phyloP scores from a whole-genome alignment of 495 filamentous ascomycete species.

The Neurospora cerealis region DNA sequence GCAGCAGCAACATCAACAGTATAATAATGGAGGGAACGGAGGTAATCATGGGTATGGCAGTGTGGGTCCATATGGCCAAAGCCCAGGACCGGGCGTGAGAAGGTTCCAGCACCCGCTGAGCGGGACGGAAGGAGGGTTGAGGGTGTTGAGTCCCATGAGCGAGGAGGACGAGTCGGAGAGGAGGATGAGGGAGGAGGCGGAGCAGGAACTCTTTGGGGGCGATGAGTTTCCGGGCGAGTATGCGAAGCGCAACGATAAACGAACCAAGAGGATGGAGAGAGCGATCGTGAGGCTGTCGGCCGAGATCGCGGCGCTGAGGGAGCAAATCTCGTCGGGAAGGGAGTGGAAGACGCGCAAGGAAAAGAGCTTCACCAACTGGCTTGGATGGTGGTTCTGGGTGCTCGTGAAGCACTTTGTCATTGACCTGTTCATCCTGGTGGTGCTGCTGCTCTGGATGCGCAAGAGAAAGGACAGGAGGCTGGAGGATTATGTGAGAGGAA shows the following conservation, averaged over 20 bases:
- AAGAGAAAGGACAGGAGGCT: constrained; percentile 64
- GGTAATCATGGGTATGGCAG: constrained; percentile 1
- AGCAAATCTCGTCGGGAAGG: constrained; percentile 69
- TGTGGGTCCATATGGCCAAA: background rate
- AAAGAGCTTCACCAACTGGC: constrained; percentile 55
- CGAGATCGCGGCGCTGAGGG: constrained; percentile 85
- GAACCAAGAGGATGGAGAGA: constrained; percentile 76
- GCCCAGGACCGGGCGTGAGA: constrained; percentile 19
- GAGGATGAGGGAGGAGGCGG: constrained; percentile 28
- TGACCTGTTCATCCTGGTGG: constrained; percentile 57
- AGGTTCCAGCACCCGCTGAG: constrained; percentile 34
- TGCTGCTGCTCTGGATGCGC: constrained; percentile 72
- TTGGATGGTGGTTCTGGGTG: constrained; percentile 60
- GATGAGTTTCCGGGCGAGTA: constrained; percentile 35
- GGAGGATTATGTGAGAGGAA: constrained; percentile 61
- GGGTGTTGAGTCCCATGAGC: constrained; percentile 70
- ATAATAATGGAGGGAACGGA: constrained; percentile 4
- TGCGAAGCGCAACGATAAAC: constrained; percentile 43
- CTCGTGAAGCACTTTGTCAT: constrained; percentile 62
- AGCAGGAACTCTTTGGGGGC: constrained; percentile 27
- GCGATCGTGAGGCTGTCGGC: constrained; percentile 84
- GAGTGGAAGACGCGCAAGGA: constrained; percentile 45
- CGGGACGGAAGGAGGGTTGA: constrained; percentile 47
- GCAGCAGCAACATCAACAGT: background rate
- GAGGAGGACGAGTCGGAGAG: constrained; percentile 62